Evolutionary conservation across 148 eudicot species (phyloP).

Genomic region (Silene latifolia): DNA sequence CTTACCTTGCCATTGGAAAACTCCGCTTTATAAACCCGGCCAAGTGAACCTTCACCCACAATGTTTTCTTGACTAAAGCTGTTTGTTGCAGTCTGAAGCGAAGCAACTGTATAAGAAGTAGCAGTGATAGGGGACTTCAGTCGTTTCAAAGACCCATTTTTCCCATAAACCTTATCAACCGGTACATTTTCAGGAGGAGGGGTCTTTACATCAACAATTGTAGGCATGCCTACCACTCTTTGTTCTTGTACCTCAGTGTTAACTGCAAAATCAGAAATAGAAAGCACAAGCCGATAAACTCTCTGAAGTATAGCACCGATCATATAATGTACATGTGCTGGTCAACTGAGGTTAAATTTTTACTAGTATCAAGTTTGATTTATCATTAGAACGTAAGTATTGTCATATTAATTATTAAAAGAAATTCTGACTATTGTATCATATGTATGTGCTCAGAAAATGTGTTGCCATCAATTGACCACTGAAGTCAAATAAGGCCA

Average conservation of each 20-base stretch:
- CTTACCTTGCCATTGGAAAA: constrained; percentile 91
- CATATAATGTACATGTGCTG: too few relatives aligned
- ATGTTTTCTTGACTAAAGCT: constrained; percentile 94
- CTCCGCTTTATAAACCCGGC: constrained; percentile 95
- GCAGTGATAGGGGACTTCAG: constrained; percentile 78
- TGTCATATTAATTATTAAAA: too few relatives aligned
- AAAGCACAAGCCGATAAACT: constrained; percentile 10
- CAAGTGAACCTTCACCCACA: constrained; percentile 95
- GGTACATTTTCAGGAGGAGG: constrained; percentile 58
- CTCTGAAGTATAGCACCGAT: background rate
- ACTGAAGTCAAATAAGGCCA: background rate
- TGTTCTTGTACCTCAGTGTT: constrained; percentile 69
- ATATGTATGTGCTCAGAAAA: too few relatives aligned
- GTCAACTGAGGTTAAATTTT: too few relatives aligned
- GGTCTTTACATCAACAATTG: constrained; percentile 58
- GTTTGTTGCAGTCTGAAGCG: constrained; percentile 89
- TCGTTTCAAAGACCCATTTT: constrained; percentile 74
- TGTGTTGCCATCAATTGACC: too few relatives aligned
- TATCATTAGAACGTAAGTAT: too few relatives aligned
- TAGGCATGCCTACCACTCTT: constrained; percentile 50
- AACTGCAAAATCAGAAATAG: constrained; percentile 30
- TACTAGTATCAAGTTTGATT: too few relatives aligned
- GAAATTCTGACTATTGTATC: too few relatives aligned
- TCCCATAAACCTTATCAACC: constrained; percentile 58
- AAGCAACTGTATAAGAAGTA: constrained; percentile 80